Base-by-base conservation (phyloP, 352 stramenopile species). In the Phytophthora citricola region DNA sequence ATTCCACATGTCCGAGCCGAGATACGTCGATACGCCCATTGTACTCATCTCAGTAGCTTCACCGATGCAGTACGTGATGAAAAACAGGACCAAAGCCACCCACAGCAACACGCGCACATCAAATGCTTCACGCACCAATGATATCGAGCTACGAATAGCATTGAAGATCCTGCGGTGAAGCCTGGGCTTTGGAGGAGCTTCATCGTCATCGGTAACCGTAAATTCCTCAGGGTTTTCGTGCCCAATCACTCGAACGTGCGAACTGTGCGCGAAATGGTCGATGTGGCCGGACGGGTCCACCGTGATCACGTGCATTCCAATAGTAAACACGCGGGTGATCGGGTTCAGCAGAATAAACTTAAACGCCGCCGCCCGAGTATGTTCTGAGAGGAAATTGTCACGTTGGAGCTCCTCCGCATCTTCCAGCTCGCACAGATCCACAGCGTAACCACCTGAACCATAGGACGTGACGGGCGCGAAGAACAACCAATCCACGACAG, bases 341-440 rank as follows among this genome's bases (percentile, higher is more conserved):
- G 90, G 90, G 50, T 97, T 97, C 47, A 96, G 71, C 32, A 97
- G 71, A 53, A 87, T 91, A 47, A 97, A 97, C 58, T 94, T 85
- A 56, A 97, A 78, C 36, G 88, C 84, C 9, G 90, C 80, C 26
- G 89, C 86, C n/a, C 90, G 87, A 24, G 90, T 96, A 6, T 88
- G 69, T 22, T 92, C 74, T 0, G 87, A 89, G 20, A 97, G 73
- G 74, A 84, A 96, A 12, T 82, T 67, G 63, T 96, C 88, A 26
- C 73, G 66, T 34, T 88, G 75, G 27, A 97, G 58, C 17, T 91
- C 82, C 1, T 83, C 73, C 4, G 90, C 76, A 20, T 84, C 69
- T 27, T 81, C 56, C 3, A 75, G 40, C 29, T 85, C 58, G 40
- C 88, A 94, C 36, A 96, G 34, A 71, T 96, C 85, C 22, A 96